These are phyloP conservation scores for Drosera spatulata DNA, from an alignment of 179 eudicot species.

Conservation along the genomic window DNA sequence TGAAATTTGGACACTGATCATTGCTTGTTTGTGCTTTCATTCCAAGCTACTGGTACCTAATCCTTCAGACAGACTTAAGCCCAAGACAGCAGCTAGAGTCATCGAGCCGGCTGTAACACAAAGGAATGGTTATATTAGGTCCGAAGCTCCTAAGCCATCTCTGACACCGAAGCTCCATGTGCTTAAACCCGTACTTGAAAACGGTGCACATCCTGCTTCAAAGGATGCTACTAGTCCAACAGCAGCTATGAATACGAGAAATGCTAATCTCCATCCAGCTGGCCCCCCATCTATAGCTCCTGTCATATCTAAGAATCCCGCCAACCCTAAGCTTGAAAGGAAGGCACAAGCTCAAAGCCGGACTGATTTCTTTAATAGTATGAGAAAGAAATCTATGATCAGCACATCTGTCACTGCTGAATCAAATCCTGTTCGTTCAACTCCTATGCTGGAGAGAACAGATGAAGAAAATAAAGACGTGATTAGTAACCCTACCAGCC, in stretches of 20 bases:
- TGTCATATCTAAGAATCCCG: slow-evolving; percentile 23
- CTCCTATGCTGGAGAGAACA: background rate
- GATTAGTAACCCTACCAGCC: slow-evolving; percentile 11
- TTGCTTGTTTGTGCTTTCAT: no score
- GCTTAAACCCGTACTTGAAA: no score
- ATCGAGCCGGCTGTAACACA: slow-evolving; percentile 16
- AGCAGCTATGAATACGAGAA: slow-evolving; percentile 16
- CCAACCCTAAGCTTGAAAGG: slow-evolving; percentile 22
- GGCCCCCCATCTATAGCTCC: slow-evolving; percentile 26
- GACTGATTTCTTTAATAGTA: slow-evolving; percentile 67
- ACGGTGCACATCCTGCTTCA: slow-evolving; percentile 10
- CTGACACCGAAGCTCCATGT: no score
- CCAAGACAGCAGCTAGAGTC: slow-evolving; percentile 25
- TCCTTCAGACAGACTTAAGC: slow-evolving; percentile 62
- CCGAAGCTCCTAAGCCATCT: no score
- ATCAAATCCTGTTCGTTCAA: slow-evolving; percentile 20
- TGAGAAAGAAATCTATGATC: slow-evolving; percentile 59
- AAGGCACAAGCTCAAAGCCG: slow-evolving; percentile 64
- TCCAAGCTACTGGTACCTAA: slow-evolving; percentile 26
- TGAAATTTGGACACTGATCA: no score
- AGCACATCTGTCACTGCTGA: slow-evolving; percentile 18
- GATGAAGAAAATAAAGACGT: slow-evolving; percentile 20
- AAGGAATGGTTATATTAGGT: slow-evolving; percentile 15
- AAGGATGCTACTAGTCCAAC: slow-evolving; percentile 25
- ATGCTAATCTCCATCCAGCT: slow-evolving; percentile 29